A percentile compares a stretch with the other conserved stretches of the same genome.
phyloP scores from a whole-genome alignment of 805 yeast genomes.

The Metschnikowia baotianmanensis region DNA sequence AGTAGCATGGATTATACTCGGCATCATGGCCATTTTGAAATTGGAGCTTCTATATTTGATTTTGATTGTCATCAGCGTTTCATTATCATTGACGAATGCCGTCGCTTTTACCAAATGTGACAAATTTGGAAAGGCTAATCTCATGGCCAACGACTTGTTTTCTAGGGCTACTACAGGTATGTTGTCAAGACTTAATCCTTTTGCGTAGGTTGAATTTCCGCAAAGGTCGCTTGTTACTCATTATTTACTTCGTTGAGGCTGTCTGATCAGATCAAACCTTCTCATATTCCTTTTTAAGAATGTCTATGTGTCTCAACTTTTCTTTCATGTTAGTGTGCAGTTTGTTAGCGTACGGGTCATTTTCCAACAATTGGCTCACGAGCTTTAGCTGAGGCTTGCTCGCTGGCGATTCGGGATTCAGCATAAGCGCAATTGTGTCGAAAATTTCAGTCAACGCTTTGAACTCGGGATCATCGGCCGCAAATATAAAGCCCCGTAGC shows the following conservation, averaged over 20 bases:
- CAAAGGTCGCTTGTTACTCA: not conserved
- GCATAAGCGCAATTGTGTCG: conserved; percentile 24
- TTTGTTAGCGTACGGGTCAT: conserved; percentile 4
- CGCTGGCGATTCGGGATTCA: conserved; percentile 7
- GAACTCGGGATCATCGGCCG: conserved; percentile 16
- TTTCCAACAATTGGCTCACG: conserved; percentile 6
- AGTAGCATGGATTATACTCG: conserved; percentile 69
- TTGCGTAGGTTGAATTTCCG: conserved; percentile 14
- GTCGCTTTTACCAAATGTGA: conserved; percentile 91
- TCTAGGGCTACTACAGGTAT: conserved; percentile 49
- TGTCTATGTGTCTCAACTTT: conserved; percentile 21
- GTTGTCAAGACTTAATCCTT: conserved; percentile 48
- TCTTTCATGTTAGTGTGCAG: conserved; percentile 15
- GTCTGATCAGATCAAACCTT: not conserved
- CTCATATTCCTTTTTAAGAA: not conserved
- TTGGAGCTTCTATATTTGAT: conserved; percentile 67
- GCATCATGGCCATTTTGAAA: conserved; percentile 72
- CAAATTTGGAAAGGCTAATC: conserved; percentile 83
- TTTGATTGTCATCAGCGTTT: conserved; percentile 63
- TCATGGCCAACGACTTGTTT: conserved; percentile 55
- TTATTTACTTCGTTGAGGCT: too few relatives aligned
- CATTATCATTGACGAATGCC: conserved; percentile 76
- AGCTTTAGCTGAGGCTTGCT: conserved; percentile 4
- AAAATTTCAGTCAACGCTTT: conserved; percentile 27
- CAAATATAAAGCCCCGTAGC: conserved; percentile 30